Evolutionary conservation across 768 basidiomycete genomes (phyloP).

Genomic region (Naganishia friedmannii): DNA sequence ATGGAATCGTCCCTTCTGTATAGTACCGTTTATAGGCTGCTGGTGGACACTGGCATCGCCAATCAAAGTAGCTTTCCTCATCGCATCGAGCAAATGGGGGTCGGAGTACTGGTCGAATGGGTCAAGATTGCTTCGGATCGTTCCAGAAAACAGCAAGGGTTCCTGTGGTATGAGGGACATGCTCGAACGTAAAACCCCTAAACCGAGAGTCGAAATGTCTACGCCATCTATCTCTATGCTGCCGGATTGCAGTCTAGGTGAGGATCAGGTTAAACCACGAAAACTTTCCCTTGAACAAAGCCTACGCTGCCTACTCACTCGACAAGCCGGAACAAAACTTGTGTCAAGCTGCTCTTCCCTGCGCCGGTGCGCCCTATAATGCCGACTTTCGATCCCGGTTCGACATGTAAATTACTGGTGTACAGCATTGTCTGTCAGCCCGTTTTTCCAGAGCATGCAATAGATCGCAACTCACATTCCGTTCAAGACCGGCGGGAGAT

Average conservation of each 20-base stretch:
- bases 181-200: conserved; percentile 56
- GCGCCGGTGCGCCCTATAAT: conserved; percentile 83
- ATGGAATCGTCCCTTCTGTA: conserved; percentile 61
- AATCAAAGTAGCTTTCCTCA: conserved; percentile 18
- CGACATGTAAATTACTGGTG: conserved; percentile 19
- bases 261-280: not conserved
- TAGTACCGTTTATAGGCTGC: not conserved
- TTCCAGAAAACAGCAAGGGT: conserved; percentile 44
- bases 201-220: conserved; percentile 74
- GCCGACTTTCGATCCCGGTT: conserved; percentile 85
- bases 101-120: conserved; percentile 81
- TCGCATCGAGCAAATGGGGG: conserved; percentile 69
- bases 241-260: conserved; percentile 59
- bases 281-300: not conserved
- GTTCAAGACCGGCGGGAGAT: conserved; percentile 75
- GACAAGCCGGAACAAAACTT: conserved; percentile 66
- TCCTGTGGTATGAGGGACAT: conserved; percentile 49
- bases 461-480: conserved; percentile 56
- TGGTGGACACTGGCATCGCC: not conserved
- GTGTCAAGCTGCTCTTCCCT: conserved; percentile 84
- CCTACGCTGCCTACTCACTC: conserved; percentile 34
- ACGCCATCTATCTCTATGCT: conserved; percentile 73
- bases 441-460: not conserved
- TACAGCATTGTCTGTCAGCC: not conserved
- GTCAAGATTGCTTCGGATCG: conserved; percentile 76